Evolutionary conservation across 2,329 filamentous ascomycete genomes (phyloP).

Genomic region (Arthrobotrys sphaeroides): DNA sequence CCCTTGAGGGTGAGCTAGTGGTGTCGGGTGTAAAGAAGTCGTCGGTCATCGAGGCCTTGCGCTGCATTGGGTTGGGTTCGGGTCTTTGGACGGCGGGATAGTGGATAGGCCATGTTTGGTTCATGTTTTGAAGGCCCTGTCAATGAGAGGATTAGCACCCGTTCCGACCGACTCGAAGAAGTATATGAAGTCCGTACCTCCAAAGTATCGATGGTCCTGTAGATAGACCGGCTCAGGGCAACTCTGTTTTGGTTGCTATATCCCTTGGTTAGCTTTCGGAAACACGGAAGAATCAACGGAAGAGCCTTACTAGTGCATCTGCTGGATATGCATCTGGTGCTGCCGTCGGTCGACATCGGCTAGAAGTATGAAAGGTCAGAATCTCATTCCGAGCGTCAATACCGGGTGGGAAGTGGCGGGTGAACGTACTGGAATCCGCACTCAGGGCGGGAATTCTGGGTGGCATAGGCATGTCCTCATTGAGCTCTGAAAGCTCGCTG

Average conservation of each 20-base stretch:
- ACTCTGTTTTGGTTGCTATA: conserved; percentile 82
- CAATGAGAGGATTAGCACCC: not conserved
- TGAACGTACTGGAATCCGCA: conserved; percentile 39
- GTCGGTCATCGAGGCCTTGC: conserved; percentile 69
- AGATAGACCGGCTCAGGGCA: conserved; percentile 86
- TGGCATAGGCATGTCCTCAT: conserved; percentile 57
- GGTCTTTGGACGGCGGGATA: conserved; percentile 84
- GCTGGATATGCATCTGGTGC: conserved; percentile 85
- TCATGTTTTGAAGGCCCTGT: conserved; percentile 81
- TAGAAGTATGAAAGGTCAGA: conserved; percentile 64
- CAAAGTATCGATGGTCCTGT: conserved; percentile 82
- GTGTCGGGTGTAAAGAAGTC: conserved; percentile 63
- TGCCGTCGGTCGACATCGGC: conserved; percentile 70
- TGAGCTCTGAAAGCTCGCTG: conserved; percentile 40
- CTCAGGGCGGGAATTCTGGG: conserved; percentile 43
- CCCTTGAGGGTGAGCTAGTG: conserved; percentile 55
- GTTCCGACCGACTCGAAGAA: not conserved
- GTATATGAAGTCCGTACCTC: conserved; percentile 62
- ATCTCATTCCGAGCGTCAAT: conserved; percentile 56
- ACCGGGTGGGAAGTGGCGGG: not conserved
- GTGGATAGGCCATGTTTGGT: conserved; percentile 89
- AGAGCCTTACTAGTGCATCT: conserved; percentile 77
- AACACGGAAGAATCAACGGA: not conserved
- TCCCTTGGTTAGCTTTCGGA: conserved; percentile 18
- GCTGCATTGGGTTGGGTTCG: conserved; percentile 62